phyloP scores from a whole-genome alignment of 2,329 filamentous ascomycete genomes.

The Trichoderma semiorbis region DNA sequence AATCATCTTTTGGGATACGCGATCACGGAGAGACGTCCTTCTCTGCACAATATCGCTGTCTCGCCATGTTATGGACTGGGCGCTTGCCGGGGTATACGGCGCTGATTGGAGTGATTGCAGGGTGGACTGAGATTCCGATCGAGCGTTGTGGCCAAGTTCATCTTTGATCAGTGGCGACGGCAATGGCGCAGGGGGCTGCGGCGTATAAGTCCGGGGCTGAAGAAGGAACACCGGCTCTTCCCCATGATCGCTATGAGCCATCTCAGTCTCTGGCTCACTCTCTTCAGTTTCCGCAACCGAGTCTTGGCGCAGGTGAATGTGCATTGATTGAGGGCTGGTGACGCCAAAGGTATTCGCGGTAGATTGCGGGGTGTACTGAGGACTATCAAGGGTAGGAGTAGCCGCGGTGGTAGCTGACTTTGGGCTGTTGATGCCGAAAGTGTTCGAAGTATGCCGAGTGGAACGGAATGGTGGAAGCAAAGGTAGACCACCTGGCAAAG shows the following conservation, averaged over 20 bases:
- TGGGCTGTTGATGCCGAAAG: neutral
- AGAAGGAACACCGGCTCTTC: conserved; percentile 47
- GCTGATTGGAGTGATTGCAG: conserved; percentile 19
- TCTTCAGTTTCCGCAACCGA: neutral
- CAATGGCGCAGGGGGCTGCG: conserved; percentile 44
- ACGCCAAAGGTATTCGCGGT: neutral
- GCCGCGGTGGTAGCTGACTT: neutral
- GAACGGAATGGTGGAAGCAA: conserved; percentile 22
- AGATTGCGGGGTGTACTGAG: neutral
- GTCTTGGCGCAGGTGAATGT: conserved; percentile 6
- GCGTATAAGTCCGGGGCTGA: conserved; percentile 57
- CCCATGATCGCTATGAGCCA: conserved; percentile 20
- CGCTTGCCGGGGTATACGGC: neutral
- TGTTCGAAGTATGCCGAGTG: neutral
- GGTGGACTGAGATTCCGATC: conserved; percentile 22
- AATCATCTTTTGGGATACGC: conserved; percentile 51
- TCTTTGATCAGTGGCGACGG: conserved; percentile 42
- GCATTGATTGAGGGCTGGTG: neutral
- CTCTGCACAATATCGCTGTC: conserved; percentile 17
- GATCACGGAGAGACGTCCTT: conserved; percentile 49
- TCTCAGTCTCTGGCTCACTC: conserved; percentile 3
- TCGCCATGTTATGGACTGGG: conserved; percentile 2
- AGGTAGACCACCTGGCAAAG: conserved; percentile 24
- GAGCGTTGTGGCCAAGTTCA: neutral
- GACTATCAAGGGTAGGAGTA: neutral